Percentiles rank a stretch among this genome's conserved stretches.
Conservation (phyloP, 2,329 filamentous ascomycete species). For the Monilinia fructigena region DNA sequence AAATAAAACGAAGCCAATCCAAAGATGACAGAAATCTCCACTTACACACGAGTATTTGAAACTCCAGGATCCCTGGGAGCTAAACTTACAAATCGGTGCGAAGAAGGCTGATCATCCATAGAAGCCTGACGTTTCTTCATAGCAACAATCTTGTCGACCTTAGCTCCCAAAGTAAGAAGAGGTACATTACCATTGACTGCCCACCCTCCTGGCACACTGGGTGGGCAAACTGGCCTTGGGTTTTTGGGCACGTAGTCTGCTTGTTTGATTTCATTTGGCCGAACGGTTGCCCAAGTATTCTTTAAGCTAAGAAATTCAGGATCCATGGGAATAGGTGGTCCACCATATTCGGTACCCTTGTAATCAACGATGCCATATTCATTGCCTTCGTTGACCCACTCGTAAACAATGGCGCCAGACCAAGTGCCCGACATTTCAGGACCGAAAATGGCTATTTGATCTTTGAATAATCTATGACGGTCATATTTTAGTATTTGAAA, state of each 20-base stretch:
- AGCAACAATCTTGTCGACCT: background rate
- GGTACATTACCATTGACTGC: constrained; percentile 61
- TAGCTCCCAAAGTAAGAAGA: too few species aligned
- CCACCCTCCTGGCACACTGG: constrained; percentile 70
- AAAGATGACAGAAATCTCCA: background rate
- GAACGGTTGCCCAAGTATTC: constrained; percentile 68
- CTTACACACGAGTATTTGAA: background rate
- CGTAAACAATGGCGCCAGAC: constrained; percentile 82
- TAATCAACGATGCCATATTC: constrained; percentile 80
- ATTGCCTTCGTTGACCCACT: constrained; percentile 85
- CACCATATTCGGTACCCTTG: constrained; percentile 57
- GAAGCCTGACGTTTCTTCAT: background rate
- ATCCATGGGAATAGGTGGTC: constrained; percentile 64
- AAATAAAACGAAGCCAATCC: too few species aligned
- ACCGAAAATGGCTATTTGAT: constrained; percentile 77
- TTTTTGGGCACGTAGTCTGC: constrained; percentile 62
- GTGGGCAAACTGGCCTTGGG: constrained; percentile 66
- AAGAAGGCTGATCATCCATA: background rate
- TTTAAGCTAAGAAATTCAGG: constrained; percentile 79
- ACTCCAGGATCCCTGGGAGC: background rate
- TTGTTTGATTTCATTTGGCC: constrained; percentile 62
- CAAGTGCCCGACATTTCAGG: constrained; percentile 65
- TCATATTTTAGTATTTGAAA: constrained; percentile 42
- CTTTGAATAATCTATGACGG: constrained; percentile 53
- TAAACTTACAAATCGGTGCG: too few species aligned